Evolutionary conservation across 371 early-diverging fungal species (phyloP), one percentile per base, ranked within the genome.

Genomic region (Entomophthora muscae): DNA sequence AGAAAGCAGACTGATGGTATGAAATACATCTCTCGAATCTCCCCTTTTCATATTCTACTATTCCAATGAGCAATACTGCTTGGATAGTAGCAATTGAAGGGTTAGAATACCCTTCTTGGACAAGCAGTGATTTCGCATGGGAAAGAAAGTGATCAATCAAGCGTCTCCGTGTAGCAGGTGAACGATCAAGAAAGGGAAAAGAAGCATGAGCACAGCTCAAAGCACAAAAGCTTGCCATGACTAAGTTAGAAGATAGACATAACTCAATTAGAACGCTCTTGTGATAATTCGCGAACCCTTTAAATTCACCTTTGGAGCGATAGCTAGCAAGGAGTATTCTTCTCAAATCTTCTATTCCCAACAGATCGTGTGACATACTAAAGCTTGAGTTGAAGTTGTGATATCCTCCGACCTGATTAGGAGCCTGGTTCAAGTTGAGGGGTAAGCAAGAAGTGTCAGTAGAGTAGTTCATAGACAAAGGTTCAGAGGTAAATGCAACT

Each of bases 181-280:
- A 29, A 57, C 13, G 13, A 55, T 65, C 67, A 1, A 64, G 32
- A n/a, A 68, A 65, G 55, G 32, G 24, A 32, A 65, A 66, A 61
- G 66, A 57, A 3, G 42, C 62, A 0, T 63, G 67, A 12, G 72
- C 70, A 2, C 68, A 67, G 33, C 70, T 70, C 22, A 66, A 66
- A 53, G 72, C 72, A n/a, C 70, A 70, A 22, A 70, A 72, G 52
- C 66, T 66, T 29, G 42, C 64, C 22, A 61, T 72, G 26, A 70
- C 68, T 31, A 70, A 29, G 17, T 51, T 52, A 5, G 63, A 62
- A 5, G 30, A 22, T 31, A 57, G 7, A 29, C 57, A 57, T 13
- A 57, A 31, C 3, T 57, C 29, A 3, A 57, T 57, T 29, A 57
- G 31, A 28, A 57, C 29, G 1, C 31, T 27, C 22, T 57, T 57